phyloP scores from a whole-genome alignment of 345 rosid species.

The Punica granatum region DNA sequence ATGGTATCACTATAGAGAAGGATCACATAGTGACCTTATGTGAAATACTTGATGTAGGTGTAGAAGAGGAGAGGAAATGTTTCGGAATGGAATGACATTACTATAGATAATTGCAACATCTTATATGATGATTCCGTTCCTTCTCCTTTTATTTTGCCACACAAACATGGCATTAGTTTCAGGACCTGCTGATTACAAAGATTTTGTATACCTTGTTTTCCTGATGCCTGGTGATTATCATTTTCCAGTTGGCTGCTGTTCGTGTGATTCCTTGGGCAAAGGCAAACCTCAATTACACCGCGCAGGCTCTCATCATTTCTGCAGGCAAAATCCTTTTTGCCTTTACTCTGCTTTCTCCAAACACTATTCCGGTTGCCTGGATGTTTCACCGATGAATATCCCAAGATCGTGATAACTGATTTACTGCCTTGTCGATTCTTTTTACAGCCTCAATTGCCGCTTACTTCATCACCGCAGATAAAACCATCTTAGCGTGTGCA shows the following conservation, averaged over 20 bases:
- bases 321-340: constrained; percentile 22
- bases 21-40: too few species aligned
- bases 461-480: constrained; percentile 53
- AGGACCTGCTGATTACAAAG: background rate
- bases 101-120: background rate
- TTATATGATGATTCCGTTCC: background rate
- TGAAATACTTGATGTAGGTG: too few species aligned
- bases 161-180: background rate
- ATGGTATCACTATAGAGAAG: too few species aligned
- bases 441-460: constrained; percentile 46
- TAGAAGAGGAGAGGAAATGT: too few species aligned
- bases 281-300: constrained; percentile 63
- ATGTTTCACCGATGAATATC: background rate
- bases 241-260: constrained; percentile 37
- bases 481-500: constrained; percentile 50
- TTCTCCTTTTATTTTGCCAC: background rate
- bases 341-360: background rate
- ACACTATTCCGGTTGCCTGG: background rate
- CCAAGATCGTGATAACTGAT: background rate
- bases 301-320: constrained; percentile 61
- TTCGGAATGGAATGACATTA: background rate
- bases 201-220: background rate
- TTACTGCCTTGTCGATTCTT: constrained; percentile 1
- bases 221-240: background rate
- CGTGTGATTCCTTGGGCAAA: constrained; percentile 69